phyloP scores from a whole-genome alignment of 2,329 filamentous ascomycete species.

The Ophiostoma piceae region DNA sequence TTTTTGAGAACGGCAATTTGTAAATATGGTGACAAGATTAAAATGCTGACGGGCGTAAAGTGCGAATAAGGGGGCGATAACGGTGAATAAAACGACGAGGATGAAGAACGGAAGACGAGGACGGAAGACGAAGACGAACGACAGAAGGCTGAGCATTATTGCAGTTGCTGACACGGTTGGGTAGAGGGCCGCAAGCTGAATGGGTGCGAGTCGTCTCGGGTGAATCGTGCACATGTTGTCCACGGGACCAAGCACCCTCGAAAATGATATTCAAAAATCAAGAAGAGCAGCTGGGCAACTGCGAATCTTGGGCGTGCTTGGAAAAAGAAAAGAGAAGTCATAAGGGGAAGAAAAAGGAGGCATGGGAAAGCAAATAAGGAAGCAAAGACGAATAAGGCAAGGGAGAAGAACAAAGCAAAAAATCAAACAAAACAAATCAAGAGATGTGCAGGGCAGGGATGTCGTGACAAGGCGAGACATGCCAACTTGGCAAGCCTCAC shows the following conservation, averaged over 20 bases:
- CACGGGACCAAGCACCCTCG: background rate
- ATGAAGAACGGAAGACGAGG: background rate
- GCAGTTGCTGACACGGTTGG: slow-evolving; percentile 7
- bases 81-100: background rate
- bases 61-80: background rate
- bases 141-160: background rate
- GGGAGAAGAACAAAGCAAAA: background rate
- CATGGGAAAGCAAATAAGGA: background rate
- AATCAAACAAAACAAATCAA: background rate
- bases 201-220: background rate
- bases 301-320: background rate
- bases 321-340: background rate
- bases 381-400: background rate
- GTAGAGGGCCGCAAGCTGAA: background rate
- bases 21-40: background rate
- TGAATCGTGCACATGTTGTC: background rate
- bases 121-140: background rate
- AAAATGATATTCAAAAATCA: background rate
- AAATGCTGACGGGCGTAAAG: background rate
- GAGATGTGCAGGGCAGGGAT: background rate
- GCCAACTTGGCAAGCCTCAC: slow-evolving; percentile 11
- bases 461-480: background rate
- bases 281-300: background rate
- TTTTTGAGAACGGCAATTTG: slow-evolving; percentile 10
- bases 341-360: background rate